These are phyloP conservation scores for Blastobotrys raffinosifermentans DNA, from an alignment of 1,139 yeast genomes.

Conservation along the genomic window DNA sequence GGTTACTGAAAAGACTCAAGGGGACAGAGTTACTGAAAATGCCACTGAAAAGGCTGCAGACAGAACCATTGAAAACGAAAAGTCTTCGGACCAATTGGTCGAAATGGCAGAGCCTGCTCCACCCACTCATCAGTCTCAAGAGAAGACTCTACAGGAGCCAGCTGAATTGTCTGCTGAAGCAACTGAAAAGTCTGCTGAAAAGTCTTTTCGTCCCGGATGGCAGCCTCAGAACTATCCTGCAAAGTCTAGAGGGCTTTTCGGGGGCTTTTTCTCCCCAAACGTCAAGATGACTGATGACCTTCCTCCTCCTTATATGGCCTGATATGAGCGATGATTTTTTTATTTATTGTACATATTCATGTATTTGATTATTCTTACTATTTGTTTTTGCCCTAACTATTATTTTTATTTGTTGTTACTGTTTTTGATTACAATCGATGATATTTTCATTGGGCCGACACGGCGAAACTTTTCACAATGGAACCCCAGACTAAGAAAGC, in stretches of 20 bases:
- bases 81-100: background rate
- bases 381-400: background rate
- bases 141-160: background rate
- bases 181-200: too few species aligned
- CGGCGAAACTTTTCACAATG: too few species aligned
- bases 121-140: background rate
- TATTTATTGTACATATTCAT: too few species aligned
- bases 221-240: too few species aligned
- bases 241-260: too few species aligned
- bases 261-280: constrained; percentile 17
- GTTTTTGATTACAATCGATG: too few species aligned
- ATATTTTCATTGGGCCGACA: too few species aligned
- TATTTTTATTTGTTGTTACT: background rate
- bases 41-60: background rate
- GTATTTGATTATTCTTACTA: background rate
- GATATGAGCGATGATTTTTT: too few species aligned
- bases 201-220: too few species aligned
- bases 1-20: too few species aligned
- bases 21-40: too few species aligned
- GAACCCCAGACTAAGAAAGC: constrained; percentile 10
- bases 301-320: constrained; percentile 22
- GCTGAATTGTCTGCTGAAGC: too few species aligned
- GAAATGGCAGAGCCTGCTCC: background rate
- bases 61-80: background rate
- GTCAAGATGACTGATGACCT: constrained; percentile 8